Evolutionary conservation across 1,284 basidiomycete species (phyloP), one percentile per base, ranked within the genome.

Genomic region (Anthracocystis walkeri): DNA sequence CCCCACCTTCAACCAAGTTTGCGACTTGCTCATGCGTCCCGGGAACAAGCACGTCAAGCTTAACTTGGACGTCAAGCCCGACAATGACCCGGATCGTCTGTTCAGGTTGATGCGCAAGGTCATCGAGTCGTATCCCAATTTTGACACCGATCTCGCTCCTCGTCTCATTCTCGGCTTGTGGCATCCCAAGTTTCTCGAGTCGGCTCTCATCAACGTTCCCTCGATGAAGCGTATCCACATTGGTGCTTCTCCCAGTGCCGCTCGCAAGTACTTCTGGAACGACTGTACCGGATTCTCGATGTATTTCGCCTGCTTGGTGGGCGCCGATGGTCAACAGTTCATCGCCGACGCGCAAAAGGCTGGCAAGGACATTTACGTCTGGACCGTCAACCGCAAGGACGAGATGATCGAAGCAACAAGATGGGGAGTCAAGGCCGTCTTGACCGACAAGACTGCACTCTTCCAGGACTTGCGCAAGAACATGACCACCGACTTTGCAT

Each of bases 381-480:
- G 97, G 97, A 99, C 96, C 0, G 95, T 98, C 31, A 99, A 98
- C 85, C 89, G 92, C 51, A 90, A 91, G 11, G 90, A 90, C 66
- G 91, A 96, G 84, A 97, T 99, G 95, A 92, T 96, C 87, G 93
- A 97, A 89, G 94, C 93, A 67, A 92, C 92, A 20, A 88, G 94
- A 75, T 97, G 95, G 96, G 93, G 90, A 67, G 92, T 93, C 21
- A 90, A 92, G 81, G 94, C 91, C 11, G 92, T 99, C 76, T 89
- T 99, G 72, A 96, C 94, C 5, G 96, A 99, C 80, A 87, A 87
- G 65, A 94, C 94, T 6, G 89, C 89, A 79, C 89, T 88, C 4
- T 94, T 93, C 90, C 87, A 95, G 35, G 89, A 90, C 53, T 83
- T 96, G 73, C 90, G 94, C 49, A 86, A 87, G 23, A 89, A 90